A percentile compares a stretch with the other conserved stretches of the same genome.
phyloP scores from a whole-genome alignment of 345 rosid species.

The Erysimum cheiranthoides region DNA sequence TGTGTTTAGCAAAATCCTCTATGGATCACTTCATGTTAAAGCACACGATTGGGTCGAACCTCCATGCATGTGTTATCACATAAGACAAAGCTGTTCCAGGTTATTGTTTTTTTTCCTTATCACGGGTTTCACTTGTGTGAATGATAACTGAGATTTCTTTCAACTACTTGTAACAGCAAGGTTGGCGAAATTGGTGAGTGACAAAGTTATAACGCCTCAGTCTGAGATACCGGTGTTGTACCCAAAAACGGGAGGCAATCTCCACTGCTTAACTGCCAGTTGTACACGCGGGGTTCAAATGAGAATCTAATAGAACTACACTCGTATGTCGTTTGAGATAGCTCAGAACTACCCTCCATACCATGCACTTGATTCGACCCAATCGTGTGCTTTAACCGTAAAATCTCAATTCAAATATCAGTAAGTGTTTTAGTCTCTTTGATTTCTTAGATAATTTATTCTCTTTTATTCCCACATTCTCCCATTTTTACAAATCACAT shows the following conservation, averaged over 20 bases:
- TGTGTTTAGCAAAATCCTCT: conserved; percentile 89
- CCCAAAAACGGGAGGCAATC: conserved; percentile 84
- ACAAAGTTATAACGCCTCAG: conserved; percentile 72
- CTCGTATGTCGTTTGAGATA: too few species aligned
- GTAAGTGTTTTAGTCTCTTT: too few species aligned
- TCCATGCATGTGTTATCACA: conserved; percentile 52
- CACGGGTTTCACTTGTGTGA: background rate
- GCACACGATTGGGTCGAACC: conserved; percentile 98
- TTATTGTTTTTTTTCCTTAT: conserved; percentile 36
- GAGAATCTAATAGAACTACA: too few species aligned
- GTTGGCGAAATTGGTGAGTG: conserved; percentile 67
- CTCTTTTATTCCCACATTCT: too few species aligned
- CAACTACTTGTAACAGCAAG: conserved; percentile 59
- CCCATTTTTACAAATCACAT: too few species aligned
- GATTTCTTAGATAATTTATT: too few species aligned
- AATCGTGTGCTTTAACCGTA: too few species aligned
- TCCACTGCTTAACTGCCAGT: conserved; percentile 98
- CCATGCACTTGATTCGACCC: too few species aligned
- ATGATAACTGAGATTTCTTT: conserved; percentile 7
- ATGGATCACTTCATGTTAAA: conserved; percentile 92
- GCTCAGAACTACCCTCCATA: too few species aligned
- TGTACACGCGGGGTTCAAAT: too few species aligned
- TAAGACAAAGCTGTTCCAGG: conserved; percentile 55
- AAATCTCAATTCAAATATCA: too few species aligned
- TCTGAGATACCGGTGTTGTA: conserved; percentile 70